A percentile compares a stretch with the other conserved stretches of the same genome.
phyloP scores from a whole-genome alignment of 2,329 filamentous ascomycete species.

The Aspergillus texensis region DNA sequence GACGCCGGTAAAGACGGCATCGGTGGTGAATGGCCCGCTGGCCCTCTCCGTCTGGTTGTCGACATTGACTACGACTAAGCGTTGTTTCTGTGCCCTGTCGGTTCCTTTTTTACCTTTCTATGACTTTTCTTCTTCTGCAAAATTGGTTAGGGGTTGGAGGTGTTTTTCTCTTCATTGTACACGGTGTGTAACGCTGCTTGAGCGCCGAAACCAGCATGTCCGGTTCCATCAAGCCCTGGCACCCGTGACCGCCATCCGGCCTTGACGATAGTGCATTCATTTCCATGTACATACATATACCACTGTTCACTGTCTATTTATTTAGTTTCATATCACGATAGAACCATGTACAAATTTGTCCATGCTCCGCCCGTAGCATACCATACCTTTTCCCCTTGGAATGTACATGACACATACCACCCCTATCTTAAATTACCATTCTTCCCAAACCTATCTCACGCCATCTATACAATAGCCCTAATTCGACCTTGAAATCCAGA shows the following conservation, averaged over 20 bases:
- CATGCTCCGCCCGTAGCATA: background rate
- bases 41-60: slow-evolving; percentile 36
- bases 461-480: background rate
- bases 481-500: background rate
- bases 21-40: slow-evolving; percentile 30
- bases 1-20: slow-evolving; percentile 32
- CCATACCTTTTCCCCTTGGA: background rate
- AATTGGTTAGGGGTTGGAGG: slow-evolving; percentile 17
- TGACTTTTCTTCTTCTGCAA: slow-evolving; percentile 14
- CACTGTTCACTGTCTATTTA: slow-evolving; percentile 7
- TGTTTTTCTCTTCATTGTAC: slow-evolving; percentile 12
- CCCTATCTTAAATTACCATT: background rate
- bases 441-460: background rate
- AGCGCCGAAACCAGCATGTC: background rate
- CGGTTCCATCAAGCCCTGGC: background rate
- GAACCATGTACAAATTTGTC: background rate
- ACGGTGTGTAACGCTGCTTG: background rate
- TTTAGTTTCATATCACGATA: slow-evolving; percentile 1
- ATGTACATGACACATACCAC: background rate
- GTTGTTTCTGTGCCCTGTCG: slow-evolving; percentile 7
- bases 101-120: slow-evolving; percentile 13
- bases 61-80: slow-evolving; percentile 32
- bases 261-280: slow-evolving; percentile 6
- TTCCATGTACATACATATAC: slow-evolving; percentile 16
- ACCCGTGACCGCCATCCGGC: slow-evolving; percentile 7